Percentiles rank a stretch among this genome's conserved stretches.
These are phyloP conservation scores for Actinidia chinensis DNA, from an alignment of 179 eudicot species.

Conservation along the genomic window DNA sequence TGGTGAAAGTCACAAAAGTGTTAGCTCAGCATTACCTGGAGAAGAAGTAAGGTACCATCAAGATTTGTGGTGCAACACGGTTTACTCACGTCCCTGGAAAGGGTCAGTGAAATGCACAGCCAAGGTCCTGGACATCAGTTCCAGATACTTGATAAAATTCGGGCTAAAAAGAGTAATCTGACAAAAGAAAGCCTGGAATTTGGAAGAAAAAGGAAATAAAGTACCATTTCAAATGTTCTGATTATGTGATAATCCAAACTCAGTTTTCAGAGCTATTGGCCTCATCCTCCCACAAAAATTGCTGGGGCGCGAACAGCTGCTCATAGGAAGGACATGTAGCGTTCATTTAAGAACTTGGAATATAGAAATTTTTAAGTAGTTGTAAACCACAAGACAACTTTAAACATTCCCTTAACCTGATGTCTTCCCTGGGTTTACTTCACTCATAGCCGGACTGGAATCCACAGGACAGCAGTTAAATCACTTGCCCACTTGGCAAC, in stretches of 20 bases:
- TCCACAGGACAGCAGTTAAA: constrained; percentile 79
- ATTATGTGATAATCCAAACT: constrained; percentile 91
- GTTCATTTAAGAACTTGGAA: constrained; percentile 1
- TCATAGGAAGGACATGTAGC: constrained; percentile 21
- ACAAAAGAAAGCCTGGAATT: neutral
- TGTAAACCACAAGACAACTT: constrained; percentile 16
- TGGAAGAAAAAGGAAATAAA: constrained; percentile 14
- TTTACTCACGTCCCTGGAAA: constrained; percentile 71
- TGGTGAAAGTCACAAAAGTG: too few relatives aligned
- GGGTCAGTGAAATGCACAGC: constrained; percentile 99
- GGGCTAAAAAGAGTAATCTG: constrained; percentile 3
- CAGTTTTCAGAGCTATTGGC: constrained; percentile 92
- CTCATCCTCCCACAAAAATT: constrained; percentile 89
- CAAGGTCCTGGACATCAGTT: constrained; percentile 57
- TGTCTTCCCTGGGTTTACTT: constrained; percentile 71
- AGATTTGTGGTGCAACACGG: constrained; percentile 90
- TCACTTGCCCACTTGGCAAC: constrained; percentile 89
- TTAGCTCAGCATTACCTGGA: too few relatives aligned
- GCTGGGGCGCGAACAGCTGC: constrained; percentile 56
- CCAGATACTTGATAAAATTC: constrained; percentile 24
- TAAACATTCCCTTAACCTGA: constrained; percentile 35
- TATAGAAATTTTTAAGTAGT: neutral
- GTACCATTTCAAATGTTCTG: constrained; percentile 72
- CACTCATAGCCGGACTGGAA: constrained; percentile 85
- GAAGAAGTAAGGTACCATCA: constrained; percentile 92